Conservation (phyloP, 2,329 filamentous ascomycete species). For the Juglanconis sp. region DNA sequence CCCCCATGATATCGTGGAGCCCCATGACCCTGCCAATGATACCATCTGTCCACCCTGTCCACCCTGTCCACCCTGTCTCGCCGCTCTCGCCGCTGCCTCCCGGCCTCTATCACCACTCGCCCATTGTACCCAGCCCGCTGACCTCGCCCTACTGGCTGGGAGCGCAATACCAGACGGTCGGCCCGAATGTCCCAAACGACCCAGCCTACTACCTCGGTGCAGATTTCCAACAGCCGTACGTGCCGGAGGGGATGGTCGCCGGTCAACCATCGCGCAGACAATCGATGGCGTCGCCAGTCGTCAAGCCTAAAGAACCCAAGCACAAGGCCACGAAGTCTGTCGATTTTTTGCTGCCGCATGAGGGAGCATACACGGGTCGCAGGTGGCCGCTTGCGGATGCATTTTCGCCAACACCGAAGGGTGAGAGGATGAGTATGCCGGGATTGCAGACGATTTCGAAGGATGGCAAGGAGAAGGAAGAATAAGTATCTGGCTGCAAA, state of each 20-base stretch:
- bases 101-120: slow-evolving; percentile 8
- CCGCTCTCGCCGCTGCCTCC: slow-evolving; percentile 14
- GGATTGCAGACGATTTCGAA: slow-evolving; percentile 27
- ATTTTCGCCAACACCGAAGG: slow-evolving; percentile 9
- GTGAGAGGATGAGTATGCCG: slow-evolving; percentile 33
- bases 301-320: not conserved
- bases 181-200: not conserved
- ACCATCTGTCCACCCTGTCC: slow-evolving; percentile 19
- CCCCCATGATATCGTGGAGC: slow-evolving; percentile 11
- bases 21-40: slow-evolving; percentile 26
- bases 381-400: slow-evolving; percentile 18
- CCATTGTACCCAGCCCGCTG: slow-evolving; percentile 4
- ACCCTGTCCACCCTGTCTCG: slow-evolving; percentile 7
- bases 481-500: slow-evolving; percentile 7
- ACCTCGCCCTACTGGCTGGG: slow-evolving; percentile 6
- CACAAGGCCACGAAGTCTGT: not conserved
- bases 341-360: not conserved
- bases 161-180: not conserved
- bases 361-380: not conserved
- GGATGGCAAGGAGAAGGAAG: slow-evolving; percentile 5
- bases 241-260: not conserved
- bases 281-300: not conserved
- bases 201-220: not conserved
- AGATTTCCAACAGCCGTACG: not conserved
- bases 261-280: not conserved